These are phyloP conservation scores for Aurifilum marmelostoma DNA, from an alignment of 2,329 filamentous ascomycete genomes.

Conservation along the genomic window DNA sequence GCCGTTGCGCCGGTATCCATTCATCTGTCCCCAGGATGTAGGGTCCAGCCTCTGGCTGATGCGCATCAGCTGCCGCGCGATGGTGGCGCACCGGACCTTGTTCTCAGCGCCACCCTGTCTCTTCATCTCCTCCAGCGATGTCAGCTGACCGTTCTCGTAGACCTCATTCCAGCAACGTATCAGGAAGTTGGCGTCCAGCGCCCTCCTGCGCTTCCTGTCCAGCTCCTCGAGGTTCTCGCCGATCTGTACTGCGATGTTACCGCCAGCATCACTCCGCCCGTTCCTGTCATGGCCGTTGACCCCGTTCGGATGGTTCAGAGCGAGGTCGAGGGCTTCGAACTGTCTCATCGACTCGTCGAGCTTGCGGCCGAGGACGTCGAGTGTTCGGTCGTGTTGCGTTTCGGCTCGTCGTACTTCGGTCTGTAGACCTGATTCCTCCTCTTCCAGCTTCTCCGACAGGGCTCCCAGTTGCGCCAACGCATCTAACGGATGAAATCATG, in stretches of 20 bases:
- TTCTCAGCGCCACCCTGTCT: constrained; percentile 84
- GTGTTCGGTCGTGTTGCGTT: constrained; percentile 86
- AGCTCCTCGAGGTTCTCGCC: constrained; percentile 92
- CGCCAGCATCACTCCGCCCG: constrained; percentile 62
- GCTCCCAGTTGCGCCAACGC: constrained; percentile 69
- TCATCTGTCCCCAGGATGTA: constrained; percentile 68
- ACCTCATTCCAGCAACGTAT: constrained; percentile 98
- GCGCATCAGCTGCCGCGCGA: constrained; percentile 88
- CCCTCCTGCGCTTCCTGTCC: constrained; percentile 86
- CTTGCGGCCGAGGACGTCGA: constrained; percentile 84
- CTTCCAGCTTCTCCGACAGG: constrained; percentile 82
- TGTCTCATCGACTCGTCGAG: constrained; percentile 89
- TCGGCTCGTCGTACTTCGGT: constrained; percentile 91
- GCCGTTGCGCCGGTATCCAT: constrained; percentile 55
- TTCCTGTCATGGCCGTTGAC: constrained; percentile 49
- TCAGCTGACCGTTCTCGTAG: constrained; percentile 83
- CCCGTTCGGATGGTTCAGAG: constrained; percentile 66
- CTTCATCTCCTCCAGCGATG: constrained; percentile 85
- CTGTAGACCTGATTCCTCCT: constrained; percentile 86
- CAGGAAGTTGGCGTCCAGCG: constrained; percentile 90
- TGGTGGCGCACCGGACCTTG: constrained; percentile 91
- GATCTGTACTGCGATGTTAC: constrained; percentile 91
- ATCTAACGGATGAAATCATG: constrained; percentile 43
- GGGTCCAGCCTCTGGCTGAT: constrained; percentile 92
- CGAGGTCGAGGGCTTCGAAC: constrained; percentile 87